Conservation (phyloP, 139 green algal species). For the Asterochloris sp. region DNA sequence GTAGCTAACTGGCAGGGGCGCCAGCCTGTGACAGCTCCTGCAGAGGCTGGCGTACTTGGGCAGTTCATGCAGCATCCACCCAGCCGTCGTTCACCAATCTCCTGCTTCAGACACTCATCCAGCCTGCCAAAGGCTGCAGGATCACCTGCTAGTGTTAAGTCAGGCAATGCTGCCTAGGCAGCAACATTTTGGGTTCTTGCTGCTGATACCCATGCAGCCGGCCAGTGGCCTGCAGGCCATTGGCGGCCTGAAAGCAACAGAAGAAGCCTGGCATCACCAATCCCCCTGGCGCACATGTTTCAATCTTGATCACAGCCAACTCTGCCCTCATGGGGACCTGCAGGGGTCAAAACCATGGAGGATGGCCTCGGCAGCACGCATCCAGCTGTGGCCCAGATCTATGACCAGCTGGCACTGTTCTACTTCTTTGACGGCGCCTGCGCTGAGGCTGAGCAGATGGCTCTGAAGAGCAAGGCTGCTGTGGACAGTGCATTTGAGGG, state of each 20-base stretch:
- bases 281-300: too few relatives aligned
- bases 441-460: constrained; percentile 1
- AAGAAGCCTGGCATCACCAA: too few relatives aligned
- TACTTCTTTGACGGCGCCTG: constrained; percentile 8
- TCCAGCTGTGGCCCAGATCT: constrained; percentile 1
- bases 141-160: too few relatives aligned
- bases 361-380: constrained; percentile 7
- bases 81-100: too few relatives aligned
- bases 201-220: neutral
- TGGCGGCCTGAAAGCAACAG: neutral
- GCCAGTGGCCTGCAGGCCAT: neutral
- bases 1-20: too few relatives aligned
- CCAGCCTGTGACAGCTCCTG: too few relatives aligned
- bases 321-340: neutral
- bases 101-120: too few relatives aligned
- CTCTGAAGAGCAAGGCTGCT: neutral
- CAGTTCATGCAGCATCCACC: too few relatives aligned
- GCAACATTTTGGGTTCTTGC: neutral
- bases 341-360: constrained; percentile 1
- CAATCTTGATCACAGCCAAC: too few relatives aligned
- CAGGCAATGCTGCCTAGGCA: too few relatives aligned
- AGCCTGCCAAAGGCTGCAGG: too few relatives aligned
- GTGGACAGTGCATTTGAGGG: constrained; percentile 1
- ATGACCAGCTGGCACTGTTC: constrained; percentile 13
- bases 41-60: too few relatives aligned